Conservation (phyloP, 371 early-diverging fungal species). For the Smittium culicis region DNA sequence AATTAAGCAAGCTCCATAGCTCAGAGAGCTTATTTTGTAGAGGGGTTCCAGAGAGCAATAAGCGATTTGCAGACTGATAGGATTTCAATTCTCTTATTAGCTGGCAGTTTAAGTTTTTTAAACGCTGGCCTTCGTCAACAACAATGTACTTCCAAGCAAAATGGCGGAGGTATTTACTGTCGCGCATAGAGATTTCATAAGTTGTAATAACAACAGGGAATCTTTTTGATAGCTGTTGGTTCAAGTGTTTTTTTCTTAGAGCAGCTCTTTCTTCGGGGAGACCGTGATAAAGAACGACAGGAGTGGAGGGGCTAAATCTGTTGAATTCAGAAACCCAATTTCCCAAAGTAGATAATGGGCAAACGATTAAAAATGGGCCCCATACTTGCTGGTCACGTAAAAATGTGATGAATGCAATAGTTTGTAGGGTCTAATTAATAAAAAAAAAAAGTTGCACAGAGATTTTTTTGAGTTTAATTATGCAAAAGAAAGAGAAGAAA, state of each 20-base stretch:
- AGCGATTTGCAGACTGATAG: constrained; percentile 68
- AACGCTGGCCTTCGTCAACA: constrained; percentile 91
- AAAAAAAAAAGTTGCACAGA: neutral
- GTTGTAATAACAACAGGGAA: constrained; percentile 80
- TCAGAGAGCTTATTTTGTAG: constrained; percentile 88
- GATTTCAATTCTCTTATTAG: constrained; percentile 72
- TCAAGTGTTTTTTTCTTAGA: constrained; percentile 54
- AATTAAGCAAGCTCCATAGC: constrained; percentile 90
- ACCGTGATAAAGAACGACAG: constrained; percentile 89
- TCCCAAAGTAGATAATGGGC: constrained; percentile 88
- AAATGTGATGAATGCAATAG: constrained; percentile 81
- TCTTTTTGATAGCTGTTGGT: constrained; percentile 35
- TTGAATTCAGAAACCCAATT: constrained; percentile 97
- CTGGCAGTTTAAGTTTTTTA: constrained; percentile 86
- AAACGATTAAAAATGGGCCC: constrained; percentile 91
- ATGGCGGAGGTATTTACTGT: constrained; percentile 51
- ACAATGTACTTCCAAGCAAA: constrained; percentile 73
- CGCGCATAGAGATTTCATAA: constrained; percentile 83
- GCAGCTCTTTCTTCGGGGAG: constrained; percentile 57
- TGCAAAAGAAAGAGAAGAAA: neutral
- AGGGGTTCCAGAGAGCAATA: constrained; percentile 86
- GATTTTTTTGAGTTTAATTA: neutral
- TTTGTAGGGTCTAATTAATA: constrained; percentile 73
- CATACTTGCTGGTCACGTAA: constrained; percentile 66
- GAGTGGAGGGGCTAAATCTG: constrained; percentile 72